Base-by-base conservation (phyloP, 2,329 filamentous ascomycete genomes). In the Pseudocercospora crystallina region DNA sequence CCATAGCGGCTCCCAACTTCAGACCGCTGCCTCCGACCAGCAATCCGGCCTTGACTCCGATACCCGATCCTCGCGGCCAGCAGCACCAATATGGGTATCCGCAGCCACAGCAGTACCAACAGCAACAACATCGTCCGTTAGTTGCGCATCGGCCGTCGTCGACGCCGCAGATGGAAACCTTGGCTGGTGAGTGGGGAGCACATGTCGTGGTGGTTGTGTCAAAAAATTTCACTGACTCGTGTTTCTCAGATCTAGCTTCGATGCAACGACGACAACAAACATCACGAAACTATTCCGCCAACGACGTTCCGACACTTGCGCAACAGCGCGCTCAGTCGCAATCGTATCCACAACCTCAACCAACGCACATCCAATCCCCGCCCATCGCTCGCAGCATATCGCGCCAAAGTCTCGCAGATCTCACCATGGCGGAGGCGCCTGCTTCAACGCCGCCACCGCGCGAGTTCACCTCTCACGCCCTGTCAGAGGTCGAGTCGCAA, bases 371-470 rank as follows among this genome's bases (percentile, higher is more conserved):
- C 35, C 39, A 32, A n/a, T 54, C 68, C 58, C 63, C 65, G 62
- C 59, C 66, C 61, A 58, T 63, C n/a, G 48, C 50, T 52, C 67
- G 73, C 58, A 61, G 67, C 49, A 62, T 73, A 33, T 76, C 74
- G 43, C 68, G 71, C 15, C 69, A 71, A 38, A 76, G 73, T 9
- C 65, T 74, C 20, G 69, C 69, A 38, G 74, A 76, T 55, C 67
- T 76, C 54, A 65, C 66, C 53, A 78, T 78, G 75, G 69, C 73
- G 3, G 76, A 78, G 48, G 64, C 69, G 9, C 73, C 75, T 8
- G 67, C 73, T 2, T 67, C 70, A 54, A 69, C 69, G 47, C 68
- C 68, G 40, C 70, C 67, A 32, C 69, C 74, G 29, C 73, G 74
- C 47, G 68, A 62, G 51, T 75, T 75, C 59, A 65, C 65, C 1